These are phyloP conservation scores for Teunomyces stri DNA, from an alignment of 805 yeast species.

Conservation along the genomic window DNA sequence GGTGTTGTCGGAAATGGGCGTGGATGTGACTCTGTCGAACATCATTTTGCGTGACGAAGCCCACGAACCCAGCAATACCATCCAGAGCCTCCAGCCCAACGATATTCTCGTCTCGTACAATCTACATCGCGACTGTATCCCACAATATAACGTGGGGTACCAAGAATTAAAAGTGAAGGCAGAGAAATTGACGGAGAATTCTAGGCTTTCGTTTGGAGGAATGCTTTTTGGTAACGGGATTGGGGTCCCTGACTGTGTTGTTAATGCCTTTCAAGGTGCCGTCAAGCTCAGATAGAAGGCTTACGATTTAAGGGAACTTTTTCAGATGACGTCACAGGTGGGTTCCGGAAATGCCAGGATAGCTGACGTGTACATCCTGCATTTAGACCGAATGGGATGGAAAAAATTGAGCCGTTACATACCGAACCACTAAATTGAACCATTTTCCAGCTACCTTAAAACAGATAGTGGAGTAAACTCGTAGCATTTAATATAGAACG, in stretches of 20 bases:
- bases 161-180: slow-evolving; percentile 36
- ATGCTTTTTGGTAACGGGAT: slow-evolving; percentile 75
- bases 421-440: not conserved
- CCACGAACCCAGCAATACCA: slow-evolving; percentile 4
- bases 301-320: not conserved
- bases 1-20: slow-evolving; percentile 23
- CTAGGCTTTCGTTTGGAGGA: slow-evolving; percentile 64
- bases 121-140: slow-evolving; percentile 56
- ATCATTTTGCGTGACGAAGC: slow-evolving; percentile 28
- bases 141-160: slow-evolving; percentile 77
- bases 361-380: not conserved
- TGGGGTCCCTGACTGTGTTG: slow-evolving; percentile 86
- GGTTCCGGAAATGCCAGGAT: not conserved
- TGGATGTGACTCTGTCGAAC: slow-evolving; percentile 21
- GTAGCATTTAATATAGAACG: not conserved
- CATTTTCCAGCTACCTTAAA: not conserved
- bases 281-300: not conserved
- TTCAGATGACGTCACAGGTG: not conserved
- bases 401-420: not conserved
- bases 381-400: not conserved
- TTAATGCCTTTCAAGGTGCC: slow-evolving; percentile 62
- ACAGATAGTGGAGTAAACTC: not conserved
- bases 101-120: slow-evolving; percentile 33
- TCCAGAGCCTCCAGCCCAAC: slow-evolving; percentile 15
- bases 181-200: slow-evolving; percentile 24